A percentile compares a stretch with the other conserved stretches of the same genome.
These are phyloP conservation scores for Penicillium pancosmium DNA, from an alignment of 495 filamentous ascomycete genomes.

Conservation along the genomic window DNA sequence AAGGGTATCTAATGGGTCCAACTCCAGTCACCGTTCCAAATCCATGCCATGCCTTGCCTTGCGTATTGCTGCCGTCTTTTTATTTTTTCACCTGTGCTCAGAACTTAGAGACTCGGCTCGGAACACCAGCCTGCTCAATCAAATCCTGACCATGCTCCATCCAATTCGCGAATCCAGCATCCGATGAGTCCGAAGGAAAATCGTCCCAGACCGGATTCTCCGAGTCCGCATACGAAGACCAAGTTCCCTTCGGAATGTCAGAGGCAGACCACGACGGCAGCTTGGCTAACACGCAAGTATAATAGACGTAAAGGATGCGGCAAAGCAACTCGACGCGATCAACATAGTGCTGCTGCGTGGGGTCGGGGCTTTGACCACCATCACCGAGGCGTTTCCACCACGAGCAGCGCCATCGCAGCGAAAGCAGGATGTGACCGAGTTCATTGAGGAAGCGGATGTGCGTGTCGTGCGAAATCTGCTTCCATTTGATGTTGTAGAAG, in stretches of 20 bases:
- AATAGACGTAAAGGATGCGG: slow-evolving; percentile 54
- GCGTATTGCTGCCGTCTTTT: slow-evolving; percentile 1
- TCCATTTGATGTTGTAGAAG: slow-evolving; percentile 56
- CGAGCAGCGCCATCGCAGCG: slow-evolving; percentile 52
- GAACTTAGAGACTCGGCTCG: slow-evolving; percentile 35
- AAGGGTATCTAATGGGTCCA: slow-evolving; percentile 44
- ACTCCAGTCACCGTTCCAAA: slow-evolving; percentile 28
- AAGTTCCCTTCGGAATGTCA: slow-evolving; percentile 46
- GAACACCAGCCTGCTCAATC: slow-evolving; percentile 50
- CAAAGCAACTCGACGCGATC: slow-evolving; percentile 52
- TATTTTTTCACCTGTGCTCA: slow-evolving; percentile 6
- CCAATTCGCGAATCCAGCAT: slow-evolving; percentile 47
- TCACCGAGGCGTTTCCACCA: slow-evolving; percentile 55
- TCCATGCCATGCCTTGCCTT: slow-evolving; percentile 16
- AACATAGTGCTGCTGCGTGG: slow-evolving; percentile 47
- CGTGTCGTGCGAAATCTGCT: slow-evolving; percentile 49
- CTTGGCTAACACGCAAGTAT: slow-evolving; percentile 51
- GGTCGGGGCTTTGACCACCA: slow-evolving; percentile 45
- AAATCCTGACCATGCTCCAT: slow-evolving; percentile 44
- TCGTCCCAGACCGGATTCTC: slow-evolving; percentile 49
- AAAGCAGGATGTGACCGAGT: slow-evolving; percentile 49
- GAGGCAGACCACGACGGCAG: slow-evolving; percentile 46
- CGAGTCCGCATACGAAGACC: slow-evolving; percentile 50
- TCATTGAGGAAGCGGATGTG: slow-evolving; percentile 47
- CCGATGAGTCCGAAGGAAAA: slow-evolving; percentile 45